phyloP scores from a whole-genome alignment of 108 stramenopile species.

The Stephanodiscus triporus region DNA sequence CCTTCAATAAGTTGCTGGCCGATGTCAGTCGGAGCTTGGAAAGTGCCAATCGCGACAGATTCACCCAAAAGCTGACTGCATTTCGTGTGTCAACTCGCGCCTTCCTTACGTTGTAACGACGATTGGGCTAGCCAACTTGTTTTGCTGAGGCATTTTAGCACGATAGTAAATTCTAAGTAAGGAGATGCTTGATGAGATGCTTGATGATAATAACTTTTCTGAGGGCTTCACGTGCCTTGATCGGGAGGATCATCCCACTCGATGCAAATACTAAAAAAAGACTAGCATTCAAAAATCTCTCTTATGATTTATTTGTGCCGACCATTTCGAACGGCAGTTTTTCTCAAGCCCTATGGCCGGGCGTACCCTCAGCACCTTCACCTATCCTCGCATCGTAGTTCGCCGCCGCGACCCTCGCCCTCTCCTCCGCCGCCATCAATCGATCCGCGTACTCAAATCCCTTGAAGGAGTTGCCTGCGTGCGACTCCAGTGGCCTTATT shows the following conservation, averaged over 20 bases:
- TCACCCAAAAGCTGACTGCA: slow-evolving; percentile 94
- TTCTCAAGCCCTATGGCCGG: neutral
- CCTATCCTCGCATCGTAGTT: slow-evolving; percentile 13
- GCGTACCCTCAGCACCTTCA: neutral
- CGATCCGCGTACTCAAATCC: slow-evolving; percentile 41
- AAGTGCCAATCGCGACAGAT: slow-evolving; percentile 94
- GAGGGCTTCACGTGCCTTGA: neutral
- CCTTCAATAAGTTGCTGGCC: slow-evolving; percentile 87
- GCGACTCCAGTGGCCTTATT: slow-evolving; percentile 31
- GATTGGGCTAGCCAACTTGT: neutral
- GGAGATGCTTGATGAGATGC: neutral
- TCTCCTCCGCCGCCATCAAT: slow-evolving; percentile 40
- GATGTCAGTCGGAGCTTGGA: slow-evolving; percentile 94
- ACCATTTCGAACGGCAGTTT: neutral
- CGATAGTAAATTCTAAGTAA: too few species aligned
- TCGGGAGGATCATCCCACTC: neutral
- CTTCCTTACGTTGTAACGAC: slow-evolving; percentile 88
- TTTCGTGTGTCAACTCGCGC: slow-evolving; percentile 93
- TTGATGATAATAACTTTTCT: neutral
- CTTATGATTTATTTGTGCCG: neutral
- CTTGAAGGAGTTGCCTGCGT: slow-evolving; percentile 20
- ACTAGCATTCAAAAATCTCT: too few species aligned
- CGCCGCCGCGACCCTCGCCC: slow-evolving; percentile 33
- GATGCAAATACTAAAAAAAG: neutral
- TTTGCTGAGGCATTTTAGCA: too few species aligned